Evolutionary conservation across 2,329 filamentous ascomycete genomes (phyloP).

Genomic region (Phyllosticta citribraziliensis): DNA sequence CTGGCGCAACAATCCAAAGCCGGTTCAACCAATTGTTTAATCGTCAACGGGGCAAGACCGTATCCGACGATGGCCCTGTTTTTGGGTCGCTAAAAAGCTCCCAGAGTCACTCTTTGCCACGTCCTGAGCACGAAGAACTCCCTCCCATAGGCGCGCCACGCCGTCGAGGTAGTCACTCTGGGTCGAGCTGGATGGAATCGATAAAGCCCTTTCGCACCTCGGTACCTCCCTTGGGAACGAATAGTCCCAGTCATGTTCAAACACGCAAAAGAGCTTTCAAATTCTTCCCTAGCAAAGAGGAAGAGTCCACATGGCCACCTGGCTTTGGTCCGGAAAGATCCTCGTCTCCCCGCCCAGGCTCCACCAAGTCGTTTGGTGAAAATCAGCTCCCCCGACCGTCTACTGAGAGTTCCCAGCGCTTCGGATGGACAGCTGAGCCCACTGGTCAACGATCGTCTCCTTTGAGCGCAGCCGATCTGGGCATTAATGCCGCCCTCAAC

Average conservation of each 20-base stretch:
- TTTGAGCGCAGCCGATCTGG: slow-evolving; percentile 26
- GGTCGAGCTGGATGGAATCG: slow-evolving; percentile 48
- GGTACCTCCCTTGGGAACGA: slow-evolving; percentile 18
- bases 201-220: slow-evolving; percentile 23
- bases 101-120: slow-evolving; percentile 70
- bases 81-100: slow-evolving; percentile 60
- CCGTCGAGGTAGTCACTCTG: slow-evolving; percentile 45
- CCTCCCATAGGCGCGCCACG: slow-evolving; percentile 41
- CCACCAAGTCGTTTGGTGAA: slow-evolving; percentile 47
- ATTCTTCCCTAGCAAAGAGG: slow-evolving; percentile 44
- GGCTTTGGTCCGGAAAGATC: slow-evolving; percentile 32
- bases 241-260: slow-evolving; percentile 27
- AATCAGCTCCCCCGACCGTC: slow-evolving; percentile 28
- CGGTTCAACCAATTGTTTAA: slow-evolving; percentile 53
- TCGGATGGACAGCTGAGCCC: slow-evolving; percentile 24
- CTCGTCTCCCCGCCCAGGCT: slow-evolving; percentile 52
- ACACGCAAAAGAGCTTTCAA: slow-evolving; percentile 39
- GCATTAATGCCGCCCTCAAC: slow-evolving; percentile 18
- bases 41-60: slow-evolving; percentile 51
- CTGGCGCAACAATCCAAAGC: slow-evolving; percentile 28
- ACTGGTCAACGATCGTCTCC: slow-evolving; percentile 30
- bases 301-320: slow-evolving; percentile 31
- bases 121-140: slow-evolving; percentile 37
- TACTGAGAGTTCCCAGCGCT: slow-evolving; percentile 28
- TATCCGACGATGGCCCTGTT: slow-evolving; percentile 51